A percentile compares a stretch with the other conserved stretches of the same genome.
Evolutionary conservation across 1,284 basidiomycete species (phyloP).

Genomic region (Moesziomyces antarcticus): DNA sequence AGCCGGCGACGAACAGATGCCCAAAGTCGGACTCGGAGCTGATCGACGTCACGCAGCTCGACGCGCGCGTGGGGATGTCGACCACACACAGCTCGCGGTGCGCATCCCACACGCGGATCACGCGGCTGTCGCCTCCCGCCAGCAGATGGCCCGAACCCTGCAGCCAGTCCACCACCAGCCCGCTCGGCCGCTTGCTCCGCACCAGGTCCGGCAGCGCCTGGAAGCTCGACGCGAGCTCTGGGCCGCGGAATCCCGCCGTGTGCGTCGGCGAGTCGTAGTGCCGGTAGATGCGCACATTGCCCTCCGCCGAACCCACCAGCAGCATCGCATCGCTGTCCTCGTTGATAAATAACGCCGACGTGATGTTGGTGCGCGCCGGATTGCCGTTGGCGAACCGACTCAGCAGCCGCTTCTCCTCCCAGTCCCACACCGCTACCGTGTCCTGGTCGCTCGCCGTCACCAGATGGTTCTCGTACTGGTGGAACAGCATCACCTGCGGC

Average conservation of each 20-base stretch:
- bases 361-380: slow-evolving; percentile 82
- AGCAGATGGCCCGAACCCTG: slow-evolving; percentile 86
- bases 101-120: slow-evolving; percentile 94
- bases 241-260: slow-evolving; percentile 69
- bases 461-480: slow-evolving; percentile 90
- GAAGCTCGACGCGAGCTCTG: slow-evolving; percentile 89
- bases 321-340: slow-evolving; percentile 93
- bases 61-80: slow-evolving; percentile 87
- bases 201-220: slow-evolving; percentile 85
- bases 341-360: slow-evolving; percentile 92
- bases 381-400: slow-evolving; percentile 91
- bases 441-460: slow-evolving; percentile 87
- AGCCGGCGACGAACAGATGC: slow-evolving; percentile 87
- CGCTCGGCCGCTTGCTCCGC: slow-evolving; percentile 77
- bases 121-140: slow-evolving; percentile 88
- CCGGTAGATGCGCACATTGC: slow-evolving; percentile 88
- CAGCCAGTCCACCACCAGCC: slow-evolving; percentile 92
- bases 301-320: slow-evolving; percentile 86
- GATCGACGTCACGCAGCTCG: slow-evolving; percentile 88
- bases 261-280: slow-evolving; percentile 75
- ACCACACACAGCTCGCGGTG: slow-evolving; percentile 85
- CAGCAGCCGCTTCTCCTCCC: slow-evolving; percentile 82
- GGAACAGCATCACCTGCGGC: slow-evolving; percentile 77
- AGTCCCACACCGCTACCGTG: slow-evolving; percentile 94
- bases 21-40: slow-evolving; percentile 81